A percentile compares a stretch with the other conserved stretches of the same genome.
Evolutionary conservation across 1,284 basidiomycete genomes (phyloP).

Genomic region (Coniferiporia weirii): DNA sequence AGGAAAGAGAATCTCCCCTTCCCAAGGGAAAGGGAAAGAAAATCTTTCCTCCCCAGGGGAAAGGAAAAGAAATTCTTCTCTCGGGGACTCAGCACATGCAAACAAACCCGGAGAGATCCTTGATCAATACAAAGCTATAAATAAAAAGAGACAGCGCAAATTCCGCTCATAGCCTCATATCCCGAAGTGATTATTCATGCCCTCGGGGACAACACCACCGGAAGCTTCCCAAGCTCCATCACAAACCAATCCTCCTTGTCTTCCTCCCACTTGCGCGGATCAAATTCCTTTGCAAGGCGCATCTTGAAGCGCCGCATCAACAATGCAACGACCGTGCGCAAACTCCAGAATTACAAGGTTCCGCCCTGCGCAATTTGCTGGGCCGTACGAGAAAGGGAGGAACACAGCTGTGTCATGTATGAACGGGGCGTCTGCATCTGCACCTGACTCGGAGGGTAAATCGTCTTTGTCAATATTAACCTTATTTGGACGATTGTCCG

Average conservation of each 20-base stretch:
- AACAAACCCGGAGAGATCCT: too few species aligned
- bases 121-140: too few species aligned
- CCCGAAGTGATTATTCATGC: not conserved
- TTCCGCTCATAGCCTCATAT: too few species aligned
- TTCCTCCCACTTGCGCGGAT: slow-evolving; percentile 26
- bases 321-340: slow-evolving; percentile 26
- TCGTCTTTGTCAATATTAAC: not conserved
- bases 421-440: not conserved
- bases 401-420: slow-evolving; percentile 34
- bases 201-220: slow-evolving; percentile 5
- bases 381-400: slow-evolving; percentile 33
- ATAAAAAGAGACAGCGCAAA: too few species aligned
- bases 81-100: too few species aligned
- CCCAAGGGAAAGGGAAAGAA: too few species aligned
- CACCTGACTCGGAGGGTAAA: too few species aligned
- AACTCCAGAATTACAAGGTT: slow-evolving; percentile 29
- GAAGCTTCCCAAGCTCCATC: slow-evolving; percentile 23
- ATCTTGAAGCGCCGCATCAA: slow-evolving; percentile 30
- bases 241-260: slow-evolving; percentile 29
- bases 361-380: slow-evolving; percentile 32
- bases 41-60: too few species aligned
- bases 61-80: too few species aligned
- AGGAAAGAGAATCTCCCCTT: too few species aligned
- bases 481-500: not conserved
- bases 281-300: slow-evolving; percentile 25